Evolutionary conservation across 257 asterid genomes (phyloP).

Genomic region (Handroanthus guayacan): DNA sequence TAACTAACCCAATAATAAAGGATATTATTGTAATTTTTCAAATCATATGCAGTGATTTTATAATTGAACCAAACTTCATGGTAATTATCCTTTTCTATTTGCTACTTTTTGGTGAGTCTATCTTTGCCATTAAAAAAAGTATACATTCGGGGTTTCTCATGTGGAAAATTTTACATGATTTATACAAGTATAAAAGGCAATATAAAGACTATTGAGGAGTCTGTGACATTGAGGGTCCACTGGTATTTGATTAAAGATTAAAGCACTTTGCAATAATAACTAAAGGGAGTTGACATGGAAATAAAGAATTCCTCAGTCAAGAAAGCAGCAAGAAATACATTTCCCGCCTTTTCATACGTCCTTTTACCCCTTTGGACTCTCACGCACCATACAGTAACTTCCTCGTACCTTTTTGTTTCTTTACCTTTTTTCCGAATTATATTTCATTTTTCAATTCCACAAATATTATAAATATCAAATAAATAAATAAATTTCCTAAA

Average conservation of each 20-base stretch:
- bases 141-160: not conserved
- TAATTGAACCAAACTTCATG: too few relatives aligned
- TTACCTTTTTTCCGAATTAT: too few relatives aligned
- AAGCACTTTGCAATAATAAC: constrained; percentile 18
- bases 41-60: too few relatives aligned
- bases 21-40: too few relatives aligned
- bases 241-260: constrained; percentile 19
- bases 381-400: not conserved
- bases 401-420: constrained; percentile 1
- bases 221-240: constrained; percentile 29
- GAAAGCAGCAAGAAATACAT: constrained; percentile 34
- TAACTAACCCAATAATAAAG: too few relatives aligned
- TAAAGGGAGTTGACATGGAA: constrained; percentile 29
- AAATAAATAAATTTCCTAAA: too few relatives aligned
- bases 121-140: too few relatives aligned
- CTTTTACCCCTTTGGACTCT: constrained; percentile 34
- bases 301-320: constrained; percentile 32
- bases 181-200: not conserved
- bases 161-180: not conserved
- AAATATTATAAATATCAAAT: too few relatives aligned
- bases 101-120: constrained; percentile 22
- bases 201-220: not conserved
- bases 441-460: too few relatives aligned
- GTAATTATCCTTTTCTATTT: too few relatives aligned
- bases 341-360: constrained; percentile 34